Evolutionary conservation across 2,329 filamentous ascomycete species (phyloP), one percentile per base, ranked within the genome.

Genomic region (Xylaria sp.): DNA sequence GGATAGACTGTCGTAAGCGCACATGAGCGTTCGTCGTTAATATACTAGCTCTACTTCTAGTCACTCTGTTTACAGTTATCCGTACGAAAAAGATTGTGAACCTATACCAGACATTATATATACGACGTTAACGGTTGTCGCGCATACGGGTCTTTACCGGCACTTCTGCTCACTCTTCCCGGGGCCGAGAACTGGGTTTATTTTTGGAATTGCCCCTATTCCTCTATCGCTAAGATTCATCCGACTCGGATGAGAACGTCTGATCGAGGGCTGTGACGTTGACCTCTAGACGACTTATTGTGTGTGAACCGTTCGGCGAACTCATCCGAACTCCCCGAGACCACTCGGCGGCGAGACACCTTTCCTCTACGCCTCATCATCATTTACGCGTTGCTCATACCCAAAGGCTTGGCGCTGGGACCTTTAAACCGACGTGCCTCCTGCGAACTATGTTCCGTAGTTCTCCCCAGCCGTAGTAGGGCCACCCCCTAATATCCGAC

Each of bases 401-500:
- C 45, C 28, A 47, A 38, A 35, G 38, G 49, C 43, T 54, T 50
- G 46, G 49, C 33, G 25, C 43, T 38, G 38, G 46, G 23, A 45
- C 42, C n/a, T 28, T 58, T 52, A 23, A 35, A 23, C 31, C 37
- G 14, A 47, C 42, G 42, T 54, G 21, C 12, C 14, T 6, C 33
- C 28, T 23, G n/a, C 46, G 38, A 61, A 61, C 55, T 64, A 66
- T 62, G 58, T 53, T 45, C 55, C 45, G 53, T 61, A 35, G 37
- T 35, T 42, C 50, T 43, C 42, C 15, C 37, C 61, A 55, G 33
- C 35, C 46, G 31, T 46, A 56, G 51, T 62, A 61, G 55, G 53
- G 58, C 23, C 37, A 43, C 33, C 21, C 54, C 25, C 19, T 49
- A 57, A 31, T 42, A 59, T 53, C 49, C 42, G 43, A 50, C 25